Percentiles rank a stretch among this genome's conserved stretches.
Conservation (phyloP, 768 basidiomycete genomes). For the Mycena albidolilacea region DNA sequence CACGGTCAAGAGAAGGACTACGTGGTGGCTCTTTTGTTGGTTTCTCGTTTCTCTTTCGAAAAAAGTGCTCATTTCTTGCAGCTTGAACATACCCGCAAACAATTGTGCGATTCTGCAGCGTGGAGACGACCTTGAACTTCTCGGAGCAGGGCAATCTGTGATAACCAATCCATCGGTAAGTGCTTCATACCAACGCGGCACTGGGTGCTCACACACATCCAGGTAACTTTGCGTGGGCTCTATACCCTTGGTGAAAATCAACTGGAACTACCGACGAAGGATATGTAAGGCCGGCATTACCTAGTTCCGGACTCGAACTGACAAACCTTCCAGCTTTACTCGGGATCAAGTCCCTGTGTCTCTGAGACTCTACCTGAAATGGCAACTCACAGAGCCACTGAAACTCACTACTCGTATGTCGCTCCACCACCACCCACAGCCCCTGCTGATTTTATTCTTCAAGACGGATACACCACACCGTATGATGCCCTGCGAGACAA, state of each 20-base stretch:
- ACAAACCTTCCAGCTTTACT: slow-evolving; percentile 69
- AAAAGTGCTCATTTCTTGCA: slow-evolving; percentile 43
- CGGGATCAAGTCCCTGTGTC: slow-evolving; percentile 90
- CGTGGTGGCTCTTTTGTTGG: slow-evolving; percentile 84
- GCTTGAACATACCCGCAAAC: slow-evolving; percentile 87
- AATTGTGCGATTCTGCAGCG: slow-evolving; percentile 90
- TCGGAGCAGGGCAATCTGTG: slow-evolving; percentile 87
- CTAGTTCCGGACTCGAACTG: neutral
- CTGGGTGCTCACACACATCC: neutral
- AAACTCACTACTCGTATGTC: slow-evolving; percentile 73
- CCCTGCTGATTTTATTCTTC: neutral
- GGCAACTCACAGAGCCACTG: slow-evolving; percentile 68
- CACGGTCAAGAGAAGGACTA: slow-evolving; percentile 68
- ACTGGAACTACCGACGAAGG: slow-evolving; percentile 89
- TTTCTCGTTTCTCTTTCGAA: neutral
- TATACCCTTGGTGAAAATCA: slow-evolving; percentile 90
- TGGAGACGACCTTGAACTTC: slow-evolving; percentile 83
- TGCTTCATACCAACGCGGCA: neutral
- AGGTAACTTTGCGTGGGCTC: slow-evolving; percentile 79
- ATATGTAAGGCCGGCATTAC: slow-evolving; percentile 68
- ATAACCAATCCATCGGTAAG: slow-evolving; percentile 82
- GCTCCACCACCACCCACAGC: neutral
- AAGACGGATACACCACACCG: slow-evolving; percentile 84
- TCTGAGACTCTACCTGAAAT: slow-evolving; percentile 88
- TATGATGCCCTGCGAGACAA: slow-evolving; percentile 67